Conservation (phyloP, 345 rosid genomes). For the Aegle marmelos region DNA sequence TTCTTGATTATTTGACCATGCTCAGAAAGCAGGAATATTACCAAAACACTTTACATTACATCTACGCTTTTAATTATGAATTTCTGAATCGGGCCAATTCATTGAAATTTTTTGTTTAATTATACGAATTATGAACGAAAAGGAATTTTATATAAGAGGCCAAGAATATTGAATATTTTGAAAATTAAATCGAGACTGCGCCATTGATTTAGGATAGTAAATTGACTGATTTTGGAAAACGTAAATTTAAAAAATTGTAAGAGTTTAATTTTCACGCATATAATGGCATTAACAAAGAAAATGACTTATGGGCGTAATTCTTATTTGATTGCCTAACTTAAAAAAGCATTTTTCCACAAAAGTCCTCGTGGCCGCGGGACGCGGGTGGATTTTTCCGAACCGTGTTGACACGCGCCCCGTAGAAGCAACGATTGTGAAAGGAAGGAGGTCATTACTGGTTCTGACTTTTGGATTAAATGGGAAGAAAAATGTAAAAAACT, state of each 20-base stretch:
- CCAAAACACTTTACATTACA: too few relatives aligned
- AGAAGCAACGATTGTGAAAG: not conserved
- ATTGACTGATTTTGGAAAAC: not conserved
- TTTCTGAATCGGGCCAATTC: not conserved
- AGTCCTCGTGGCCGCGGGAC: not conserved
- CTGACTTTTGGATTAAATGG: not conserved
- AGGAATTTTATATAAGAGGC: not conserved
- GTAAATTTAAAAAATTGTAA: too few relatives aligned
- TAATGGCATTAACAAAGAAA: too few relatives aligned
- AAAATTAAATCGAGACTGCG: not conserved
- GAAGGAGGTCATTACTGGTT: not conserved
- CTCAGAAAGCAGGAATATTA: too few relatives aligned
- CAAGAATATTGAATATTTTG: too few relatives aligned
- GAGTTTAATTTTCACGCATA: too few relatives aligned
- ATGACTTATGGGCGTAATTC: too few relatives aligned
- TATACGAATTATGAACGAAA: not conserved
- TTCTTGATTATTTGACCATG: too few relatives aligned
- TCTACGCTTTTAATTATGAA: not conserved
- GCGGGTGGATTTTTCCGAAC: not conserved
- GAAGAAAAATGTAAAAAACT: not conserved
- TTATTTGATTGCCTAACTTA: too few relatives aligned
- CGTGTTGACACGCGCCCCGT: not conserved
- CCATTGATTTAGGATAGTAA: not conserved
- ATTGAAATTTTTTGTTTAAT: not conserved
- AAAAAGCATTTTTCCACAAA: not conserved